Evolutionary conservation across 768 basidiomycete species (phyloP), one percentile per base, ranked within the genome.

Genomic region (Xerocomellus dryophilus): DNA sequence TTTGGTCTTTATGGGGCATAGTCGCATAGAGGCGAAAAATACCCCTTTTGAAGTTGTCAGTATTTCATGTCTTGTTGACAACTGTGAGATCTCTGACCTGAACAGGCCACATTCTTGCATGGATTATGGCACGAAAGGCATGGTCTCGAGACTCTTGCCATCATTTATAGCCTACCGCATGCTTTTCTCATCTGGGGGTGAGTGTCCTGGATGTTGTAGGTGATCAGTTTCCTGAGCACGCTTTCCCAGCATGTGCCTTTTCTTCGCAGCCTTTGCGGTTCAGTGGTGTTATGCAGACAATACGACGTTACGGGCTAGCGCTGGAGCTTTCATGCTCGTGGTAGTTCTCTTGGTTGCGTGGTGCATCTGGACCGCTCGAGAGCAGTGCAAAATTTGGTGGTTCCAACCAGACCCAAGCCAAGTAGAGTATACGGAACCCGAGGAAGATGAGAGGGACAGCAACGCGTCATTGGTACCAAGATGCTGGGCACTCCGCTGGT

Each of bases 121-220:
- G 57, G 53, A 5, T 58, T 66, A 38, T 62, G 58, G 23, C 62
- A 71, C 4, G 29, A 58, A 9, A 63, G 47, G 1, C 68, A 74
- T 32, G 79, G 82, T 2, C 65, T 81, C 1, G 80, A 83, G 59
- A 76, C 65, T 1, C 71, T 83, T 5, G 79, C 81, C 17, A 69
- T 83, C 17, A 58, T 81, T 50, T 82, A 81, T 54, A 78, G 79
- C 53, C 58, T 84, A 9, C 83, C 83, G 0, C 79, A 81, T 51
- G 78, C 80, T 2, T 66, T 83, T 18, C 69, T 84, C 40, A 76
- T 84, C 71, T 84, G 82, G 82, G 77, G 75, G 83, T 82, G 60
- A 67, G 81, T 75, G 12, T 27, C 21, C 27, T 31, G 29, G 12
- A 18, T 32, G 2, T 32, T 15, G 8, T 35, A 17, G 7, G 23